phyloP scores from a whole-genome alignment of 331 rosid species.

The Rosa hybrid region DNA sequence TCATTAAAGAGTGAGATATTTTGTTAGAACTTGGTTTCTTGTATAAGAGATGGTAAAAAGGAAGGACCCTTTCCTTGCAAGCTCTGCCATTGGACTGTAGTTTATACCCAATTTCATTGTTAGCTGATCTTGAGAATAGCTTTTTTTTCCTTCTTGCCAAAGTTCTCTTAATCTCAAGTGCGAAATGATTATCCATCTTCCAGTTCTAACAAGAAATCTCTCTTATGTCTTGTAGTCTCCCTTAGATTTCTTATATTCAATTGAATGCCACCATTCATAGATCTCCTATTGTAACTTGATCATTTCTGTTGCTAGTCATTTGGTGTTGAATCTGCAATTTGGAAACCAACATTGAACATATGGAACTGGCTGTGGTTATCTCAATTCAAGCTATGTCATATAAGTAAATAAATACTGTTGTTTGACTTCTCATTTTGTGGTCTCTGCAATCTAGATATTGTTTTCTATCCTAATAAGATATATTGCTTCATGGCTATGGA shows the following conservation, averaged over 20 bases:
- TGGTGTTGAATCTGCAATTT: constrained; percentile 4
- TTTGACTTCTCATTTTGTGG: background rate
- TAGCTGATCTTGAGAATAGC: background rate
- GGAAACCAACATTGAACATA: background rate
- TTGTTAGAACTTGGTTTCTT: background rate
- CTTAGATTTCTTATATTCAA: background rate
- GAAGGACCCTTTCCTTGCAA: background rate
- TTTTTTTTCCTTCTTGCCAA: background rate
- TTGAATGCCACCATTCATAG: background rate
- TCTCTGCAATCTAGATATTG: too few relatives aligned
- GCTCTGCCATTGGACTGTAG: background rate
- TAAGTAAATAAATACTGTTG: background rate
- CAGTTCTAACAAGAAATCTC: background rate
- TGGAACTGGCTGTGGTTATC: background rate
- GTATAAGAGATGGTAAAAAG: background rate
- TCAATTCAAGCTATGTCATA: background rate
- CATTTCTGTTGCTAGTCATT: background rate
- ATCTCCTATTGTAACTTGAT: background rate
- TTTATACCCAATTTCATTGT: background rate
- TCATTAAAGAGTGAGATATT: background rate
- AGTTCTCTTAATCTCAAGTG: background rate
- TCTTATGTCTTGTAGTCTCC: background rate
- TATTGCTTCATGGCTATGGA: background rate
- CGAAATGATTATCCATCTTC: constrained; percentile 6
- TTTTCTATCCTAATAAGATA: background rate